Evolutionary conservation across 192 early-diverging fungal species (phyloP).

Genomic region (Thamnidium elegans): DNA sequence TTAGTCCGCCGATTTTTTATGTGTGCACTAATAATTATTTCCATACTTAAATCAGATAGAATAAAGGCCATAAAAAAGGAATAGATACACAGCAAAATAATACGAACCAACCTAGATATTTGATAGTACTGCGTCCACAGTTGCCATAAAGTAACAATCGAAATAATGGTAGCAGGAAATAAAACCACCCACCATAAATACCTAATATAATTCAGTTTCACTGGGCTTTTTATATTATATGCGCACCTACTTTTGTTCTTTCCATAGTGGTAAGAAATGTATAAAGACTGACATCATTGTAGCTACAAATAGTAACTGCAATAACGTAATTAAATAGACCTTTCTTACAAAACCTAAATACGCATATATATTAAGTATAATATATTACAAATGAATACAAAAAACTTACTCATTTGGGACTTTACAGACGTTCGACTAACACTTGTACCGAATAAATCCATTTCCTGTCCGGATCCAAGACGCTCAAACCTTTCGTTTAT

Average conservation of each 20-base stretch:
- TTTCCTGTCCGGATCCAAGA: constrained; percentile 15
- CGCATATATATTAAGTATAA: neutral
- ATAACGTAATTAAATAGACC: constrained; percentile 6
- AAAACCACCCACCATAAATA: constrained; percentile 17
- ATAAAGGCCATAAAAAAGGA: constrained; percentile 9
- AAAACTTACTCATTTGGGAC: constrained; percentile 19
- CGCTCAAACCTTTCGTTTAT: constrained; percentile 3
- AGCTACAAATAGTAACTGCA: neutral
- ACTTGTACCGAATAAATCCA: constrained; percentile 12
- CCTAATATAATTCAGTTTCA: neutral
- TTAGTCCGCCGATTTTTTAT: too few species aligned
- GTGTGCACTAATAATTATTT: too few species aligned
- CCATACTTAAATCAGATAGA: constrained; percentile 13
- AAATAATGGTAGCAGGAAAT: constrained; percentile 3
- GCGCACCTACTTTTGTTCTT: constrained; percentile 2
- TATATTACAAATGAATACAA: neutral
- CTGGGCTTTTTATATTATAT: neutral
- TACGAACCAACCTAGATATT: constrained; percentile 1
- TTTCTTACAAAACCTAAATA: constrained; percentile 18
- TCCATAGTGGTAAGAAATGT: constrained; percentile 10
- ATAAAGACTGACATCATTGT: constrained; percentile 3
- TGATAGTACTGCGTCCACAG: constrained; percentile 19
- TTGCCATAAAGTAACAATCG: neutral
- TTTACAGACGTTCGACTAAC: constrained; percentile 12
- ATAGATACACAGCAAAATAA: neutral